Evolutionary conservation across 2,329 filamentous ascomycete genomes (phyloP), one percentile per base, ranked within the genome.

Genomic region (Pseudodiploospora longispora): DNA sequence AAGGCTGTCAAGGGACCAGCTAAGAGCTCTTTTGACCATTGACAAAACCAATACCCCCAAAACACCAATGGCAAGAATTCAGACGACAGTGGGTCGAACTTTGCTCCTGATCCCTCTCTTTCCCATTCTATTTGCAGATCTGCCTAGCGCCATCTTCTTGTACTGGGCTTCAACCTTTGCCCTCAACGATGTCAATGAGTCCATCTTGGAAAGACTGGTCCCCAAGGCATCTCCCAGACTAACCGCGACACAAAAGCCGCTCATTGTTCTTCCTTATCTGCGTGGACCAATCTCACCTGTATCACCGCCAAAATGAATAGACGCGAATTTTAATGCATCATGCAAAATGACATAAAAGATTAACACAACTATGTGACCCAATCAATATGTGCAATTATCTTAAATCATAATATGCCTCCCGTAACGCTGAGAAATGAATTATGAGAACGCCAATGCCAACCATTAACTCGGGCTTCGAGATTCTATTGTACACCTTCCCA

Each of bases 71-170:
- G 38, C 43, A n/a, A 55, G 54, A 30, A 28, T 59, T 8, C 52
- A 56, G 30, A 56, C 49, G 30, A 51, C 55, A 5, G 28, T 67
- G 4, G 57, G 60, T 30, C 54, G 65, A 30, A 48, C 53, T 4
- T 48, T 59, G 41, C 52, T 66, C n/a, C 41, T 64, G 33, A 44
- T 63, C 4, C 64, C 64, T 6, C 27, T 63, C 9, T 44, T 67
- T 4, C 64, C 64, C 5, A 51, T 66, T 8, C 46, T 63, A 34
- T 56, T 62, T 41, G 53, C 56, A 29, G 56, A 67, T 42, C 47
- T 69, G 3, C 67, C 67, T 3, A 61, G 63, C 40, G 65, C 64
- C 19, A 57, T 70, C 27, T 65, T 69, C 44, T 47, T 70, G 5
- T 70, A 68, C 53, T 68, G 63, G 66, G 54, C 59, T 3, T 54